These are phyloP conservation scores for Aspergillus latus DNA, from an alignment of 2,329 filamentous ascomycete genomes.

Conservation along the genomic window DNA sequence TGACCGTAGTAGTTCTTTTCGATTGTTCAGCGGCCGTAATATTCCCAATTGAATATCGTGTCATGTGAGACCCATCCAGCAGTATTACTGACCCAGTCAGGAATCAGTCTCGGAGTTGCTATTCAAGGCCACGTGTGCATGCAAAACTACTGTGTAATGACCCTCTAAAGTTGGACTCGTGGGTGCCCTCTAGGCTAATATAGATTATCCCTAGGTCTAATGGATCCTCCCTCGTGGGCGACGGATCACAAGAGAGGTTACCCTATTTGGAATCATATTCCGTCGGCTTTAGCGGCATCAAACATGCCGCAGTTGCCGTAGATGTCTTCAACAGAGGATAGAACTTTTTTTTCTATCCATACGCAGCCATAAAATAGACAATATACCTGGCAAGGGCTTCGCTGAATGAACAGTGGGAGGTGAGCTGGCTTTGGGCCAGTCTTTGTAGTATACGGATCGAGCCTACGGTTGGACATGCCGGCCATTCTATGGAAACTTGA, in stretches of 20 bases:
- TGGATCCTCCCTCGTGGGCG: background rate
- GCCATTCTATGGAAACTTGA: constrained; percentile 25
- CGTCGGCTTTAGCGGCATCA: constrained; percentile 3
- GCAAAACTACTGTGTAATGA: no score
- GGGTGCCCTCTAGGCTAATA: background rate
- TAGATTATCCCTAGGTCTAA: background rate
- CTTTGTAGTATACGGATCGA: background rate
- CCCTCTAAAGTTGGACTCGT: background rate
- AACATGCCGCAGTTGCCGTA: background rate
- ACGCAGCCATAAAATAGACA: background rate
- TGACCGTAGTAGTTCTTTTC: background rate
- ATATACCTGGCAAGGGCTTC: background rate
- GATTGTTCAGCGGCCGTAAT: background rate
- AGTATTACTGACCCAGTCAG: no score
- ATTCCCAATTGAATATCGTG: background rate
- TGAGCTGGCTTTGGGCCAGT: background rate
- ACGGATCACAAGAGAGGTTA: constrained; percentile 10
- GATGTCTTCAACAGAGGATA: background rate
- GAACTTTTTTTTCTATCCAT: background rate
- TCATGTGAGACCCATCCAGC: background rate
- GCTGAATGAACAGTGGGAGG: background rate
- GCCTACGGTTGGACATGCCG: background rate
- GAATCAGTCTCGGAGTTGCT: background rate
- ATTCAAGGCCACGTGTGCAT: background rate
- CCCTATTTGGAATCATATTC: constrained; percentile 7